These are phyloP conservation scores for Nicotiana undulata DNA, from an alignment of 257 asterid genomes.

Conservation along the genomic window DNA sequence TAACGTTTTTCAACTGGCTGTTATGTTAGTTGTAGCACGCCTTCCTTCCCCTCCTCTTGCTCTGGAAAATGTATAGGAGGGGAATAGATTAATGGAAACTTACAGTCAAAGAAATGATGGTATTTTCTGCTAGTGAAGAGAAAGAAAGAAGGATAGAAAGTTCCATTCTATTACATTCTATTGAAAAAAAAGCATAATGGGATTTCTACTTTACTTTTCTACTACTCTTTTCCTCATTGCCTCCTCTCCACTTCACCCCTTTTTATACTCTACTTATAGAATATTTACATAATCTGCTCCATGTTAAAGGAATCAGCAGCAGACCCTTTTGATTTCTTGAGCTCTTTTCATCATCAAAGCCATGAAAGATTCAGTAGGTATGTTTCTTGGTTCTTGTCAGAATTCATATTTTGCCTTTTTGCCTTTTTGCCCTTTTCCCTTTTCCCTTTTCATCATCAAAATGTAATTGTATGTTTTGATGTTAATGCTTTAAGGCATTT, in stretches of 20 bases:
- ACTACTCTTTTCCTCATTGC: slow-evolving; percentile 12
- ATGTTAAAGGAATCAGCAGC: background rate
- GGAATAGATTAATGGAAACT: background rate
- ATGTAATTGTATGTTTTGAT: background rate
- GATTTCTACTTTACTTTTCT: slow-evolving; percentile 31
- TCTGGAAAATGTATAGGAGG: background rate
- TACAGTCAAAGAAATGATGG: slow-evolving; percentile 31
- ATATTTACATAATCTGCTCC: background rate
- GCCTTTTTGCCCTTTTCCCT: background rate
- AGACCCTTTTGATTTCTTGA: background rate
- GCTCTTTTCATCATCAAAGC: slow-evolving; percentile 4
- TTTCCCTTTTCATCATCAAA: too few species aligned
- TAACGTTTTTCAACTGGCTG: background rate
- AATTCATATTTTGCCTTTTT: background rate
- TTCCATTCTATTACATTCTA: slow-evolving; percentile 4
- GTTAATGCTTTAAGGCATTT: background rate
- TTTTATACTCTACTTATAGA: background rate
- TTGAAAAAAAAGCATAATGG: slow-evolving; percentile 7
- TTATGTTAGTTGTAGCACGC: background rate
- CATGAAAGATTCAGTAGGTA: slow-evolving; percentile 34
- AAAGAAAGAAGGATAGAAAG: slow-evolving; percentile 6
- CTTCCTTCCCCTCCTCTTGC: background rate
- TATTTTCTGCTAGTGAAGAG: slow-evolving; percentile 24
- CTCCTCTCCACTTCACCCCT: background rate
- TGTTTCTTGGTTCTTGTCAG: slow-evolving; percentile 2